Evolutionary conservation across 2,329 filamentous ascomycete species (phyloP).

Genomic region (Hypoxylon sp.): DNA sequence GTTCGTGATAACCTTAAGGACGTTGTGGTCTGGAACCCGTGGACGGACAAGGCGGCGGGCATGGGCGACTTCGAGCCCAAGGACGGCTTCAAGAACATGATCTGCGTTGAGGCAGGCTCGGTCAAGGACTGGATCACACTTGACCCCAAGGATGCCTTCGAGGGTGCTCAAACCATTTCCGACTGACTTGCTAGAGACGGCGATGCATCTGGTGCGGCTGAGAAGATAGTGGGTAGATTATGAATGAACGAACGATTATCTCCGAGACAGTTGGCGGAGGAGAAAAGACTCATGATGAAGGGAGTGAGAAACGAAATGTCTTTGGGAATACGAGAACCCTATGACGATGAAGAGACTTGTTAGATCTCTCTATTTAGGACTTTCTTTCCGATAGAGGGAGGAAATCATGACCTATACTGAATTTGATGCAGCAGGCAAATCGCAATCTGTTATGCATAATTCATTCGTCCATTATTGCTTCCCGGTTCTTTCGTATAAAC

Average conservation of each 20-base stretch:
- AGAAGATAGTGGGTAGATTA: slow-evolving; percentile 27
- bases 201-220: not conserved
- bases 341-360: slow-evolving; percentile 12
- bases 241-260: slow-evolving; percentile 26
- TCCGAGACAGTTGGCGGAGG: slow-evolving; percentile 1
- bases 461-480: slow-evolving; percentile 7
- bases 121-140: slow-evolving; percentile 87
- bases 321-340: slow-evolving; percentile 25
- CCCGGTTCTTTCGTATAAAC: not conserved
- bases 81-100: slow-evolving; percentile 91
- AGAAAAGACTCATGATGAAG: not conserved
- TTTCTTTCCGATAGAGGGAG: slow-evolving; percentile 28
- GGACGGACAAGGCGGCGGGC: slow-evolving; percentile 84
- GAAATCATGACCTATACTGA: slow-evolving; percentile 17
- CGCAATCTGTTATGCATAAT: slow-evolving; percentile 17
- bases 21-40: slow-evolving; percentile 97
- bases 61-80: slow-evolving; percentile 92
- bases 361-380: slow-evolving; percentile 32
- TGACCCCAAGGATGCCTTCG: slow-evolving; percentile 80
- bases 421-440: slow-evolving; percentile 32
- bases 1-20: slow-evolving; percentile 88
- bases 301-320: slow-evolving; percentile 1
- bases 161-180: slow-evolving; percentile 72
- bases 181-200: slow-evolving; percentile 46
- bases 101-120: slow-evolving; percentile 92